Evolutionary conservation across 2,329 filamentous ascomycete genomes (phyloP).

Genomic region (Nigrospora oryzae): DNA sequence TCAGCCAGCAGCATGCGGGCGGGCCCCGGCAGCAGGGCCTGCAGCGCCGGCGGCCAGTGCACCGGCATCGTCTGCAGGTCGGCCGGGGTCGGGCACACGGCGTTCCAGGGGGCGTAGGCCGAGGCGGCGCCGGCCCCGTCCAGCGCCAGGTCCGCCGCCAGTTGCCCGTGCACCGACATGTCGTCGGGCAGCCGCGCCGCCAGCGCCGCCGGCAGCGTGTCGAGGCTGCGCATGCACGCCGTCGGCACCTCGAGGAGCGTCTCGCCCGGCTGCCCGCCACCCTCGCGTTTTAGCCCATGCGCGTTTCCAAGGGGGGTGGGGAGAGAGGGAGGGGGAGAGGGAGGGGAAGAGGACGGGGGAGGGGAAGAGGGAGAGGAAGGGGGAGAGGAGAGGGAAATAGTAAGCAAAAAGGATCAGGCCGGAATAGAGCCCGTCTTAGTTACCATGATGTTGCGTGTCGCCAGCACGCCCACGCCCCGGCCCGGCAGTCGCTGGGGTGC

Average conservation of each 20-base stretch:
- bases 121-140: slow-evolving; percentile 25
- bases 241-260: slow-evolving; percentile 58
- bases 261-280: slow-evolving; percentile 40
- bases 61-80: slow-evolving; percentile 49
- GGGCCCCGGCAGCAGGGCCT: slow-evolving; percentile 34
- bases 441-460: slow-evolving; percentile 34
- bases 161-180: slow-evolving; percentile 59
- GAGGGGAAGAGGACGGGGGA: background rate
- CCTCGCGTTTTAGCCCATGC: background rate
- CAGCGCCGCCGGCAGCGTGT: slow-evolving; percentile 47
- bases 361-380: background rate
- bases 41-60: slow-evolving; percentile 37
- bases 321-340: background rate
- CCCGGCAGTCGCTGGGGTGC: slow-evolving; percentile 58
- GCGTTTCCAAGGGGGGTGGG: no score
- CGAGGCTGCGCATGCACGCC: slow-evolving; percentile 54
- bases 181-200: slow-evolving; percentile 39
- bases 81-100: slow-evolving; percentile 53
- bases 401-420: no score
- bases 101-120: slow-evolving; percentile 50
- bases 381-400: no score
- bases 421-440: no score
- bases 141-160: slow-evolving; percentile 60
- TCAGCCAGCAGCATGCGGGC: slow-evolving; percentile 37
- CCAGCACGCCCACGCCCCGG: slow-evolving; percentile 70